Evolutionary conservation across 208 protist species (phyloP).

Genomic region (Lotmaria passim): DNA sequence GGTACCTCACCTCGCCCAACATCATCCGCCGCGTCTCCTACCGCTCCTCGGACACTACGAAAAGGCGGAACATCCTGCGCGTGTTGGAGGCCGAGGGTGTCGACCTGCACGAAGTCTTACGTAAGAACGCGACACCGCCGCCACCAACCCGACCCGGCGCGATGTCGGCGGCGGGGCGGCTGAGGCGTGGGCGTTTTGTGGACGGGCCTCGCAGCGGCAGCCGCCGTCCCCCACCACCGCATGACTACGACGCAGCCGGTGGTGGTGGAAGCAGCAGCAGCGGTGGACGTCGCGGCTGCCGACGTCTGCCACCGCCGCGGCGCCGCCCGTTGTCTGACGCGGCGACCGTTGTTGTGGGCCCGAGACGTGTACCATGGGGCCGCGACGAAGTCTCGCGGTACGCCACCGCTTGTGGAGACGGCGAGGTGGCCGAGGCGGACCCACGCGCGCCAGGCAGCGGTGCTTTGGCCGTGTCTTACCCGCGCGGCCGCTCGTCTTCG

Average conservation of each 20-base stretch:
- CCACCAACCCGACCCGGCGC: no score
- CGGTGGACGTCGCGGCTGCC: background rate
- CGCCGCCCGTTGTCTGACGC: conserved; percentile 6
- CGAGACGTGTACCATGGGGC: background rate
- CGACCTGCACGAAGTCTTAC: conserved; percentile 28
- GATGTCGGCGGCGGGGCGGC: background rate
- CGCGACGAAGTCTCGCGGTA: background rate
- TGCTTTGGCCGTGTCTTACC: background rate
- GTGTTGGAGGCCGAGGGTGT: conserved; percentile 59
- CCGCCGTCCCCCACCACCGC: background rate
- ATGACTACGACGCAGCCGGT: background rate
- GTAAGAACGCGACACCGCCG: background rate
- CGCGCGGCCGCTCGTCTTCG: background rate
- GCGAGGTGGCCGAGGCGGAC: conserved; percentile 4
- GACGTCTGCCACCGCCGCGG: background rate
- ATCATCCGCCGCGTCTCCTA: conserved; percentile 72
- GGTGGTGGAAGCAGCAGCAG: background rate
- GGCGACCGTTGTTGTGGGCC: conserved; percentile 5
- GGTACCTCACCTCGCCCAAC: conserved; percentile 72
- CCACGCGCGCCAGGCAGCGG: background rate
- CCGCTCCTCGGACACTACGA: conserved; percentile 51
- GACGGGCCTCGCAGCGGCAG: background rate
- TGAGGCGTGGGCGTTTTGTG: conserved; percentile 8
- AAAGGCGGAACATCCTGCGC: conserved; percentile 47
- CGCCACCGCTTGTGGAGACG: background rate